Evolutionary conservation across 805 yeast genomes (phyloP), one percentile per base, ranked within the genome.

Genomic region (Blastobotrys robertii): DNA sequence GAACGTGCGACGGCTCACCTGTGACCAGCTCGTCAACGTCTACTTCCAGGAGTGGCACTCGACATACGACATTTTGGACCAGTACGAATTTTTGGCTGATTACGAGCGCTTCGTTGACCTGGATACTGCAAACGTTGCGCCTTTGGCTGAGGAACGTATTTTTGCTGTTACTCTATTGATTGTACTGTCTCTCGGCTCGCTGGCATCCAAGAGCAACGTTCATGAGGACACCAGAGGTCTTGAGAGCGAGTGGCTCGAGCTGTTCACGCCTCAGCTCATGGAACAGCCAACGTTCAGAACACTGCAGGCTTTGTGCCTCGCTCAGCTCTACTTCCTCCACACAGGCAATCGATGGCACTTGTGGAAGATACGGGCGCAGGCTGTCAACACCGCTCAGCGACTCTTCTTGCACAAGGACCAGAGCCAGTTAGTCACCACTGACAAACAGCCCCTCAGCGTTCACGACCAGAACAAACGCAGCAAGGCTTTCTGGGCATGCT

Each of bases 361-460:
- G 47, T 86, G 85, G 64, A 81, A 80, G 42, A 68, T 83, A 34
- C 70, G 95, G 46, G 88, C 90, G 35, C 69, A 78, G 51, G 79
- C 81, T 6, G 76, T 81, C 9, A 79, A 86, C 22, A 82, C 84
- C 88, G 80, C 88, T 3, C 94, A 84, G 53, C 92, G 86, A 52
- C 65, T 87, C 42, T 74, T 96, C 52, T 66, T 87, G 37, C 94
- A 86, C 58, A 70, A 94, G 51, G 82, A 94, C 60, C 95, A 94
- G 31, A 7, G 8, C 46, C 50, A 30, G 78, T 88, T 0, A 87
- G 9, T 12, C n/a, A 12, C 11, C 12, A 70, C 71, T n/a, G 70
- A 69, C 45, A 90, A 90, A 1, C 70, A 81, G 2, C 73, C 74
- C 30, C 74, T 82, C 37, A 73, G 79, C 16, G 74, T 72, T 50